A percentile compares a stretch with the other conserved stretches of the same genome.
phyloP scores from a whole-genome alignment of 2,329 filamentous ascomycete genomes.

The Xylariaceae sp. region DNA sequence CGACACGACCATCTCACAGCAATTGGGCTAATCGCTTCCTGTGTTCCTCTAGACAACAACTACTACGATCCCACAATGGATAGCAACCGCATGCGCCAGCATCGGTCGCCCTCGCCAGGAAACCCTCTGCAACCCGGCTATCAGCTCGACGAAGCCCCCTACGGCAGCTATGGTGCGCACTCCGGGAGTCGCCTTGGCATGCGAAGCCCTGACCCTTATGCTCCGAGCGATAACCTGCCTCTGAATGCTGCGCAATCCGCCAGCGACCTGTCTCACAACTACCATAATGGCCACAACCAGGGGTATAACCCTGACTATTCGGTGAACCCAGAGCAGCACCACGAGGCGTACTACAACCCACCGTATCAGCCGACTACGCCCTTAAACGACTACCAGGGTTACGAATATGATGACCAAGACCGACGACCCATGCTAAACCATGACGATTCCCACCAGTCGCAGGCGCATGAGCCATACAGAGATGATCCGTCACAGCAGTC shows the following conservation, averaged over 20 bases:
- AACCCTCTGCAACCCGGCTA: constrained; percentile 70
- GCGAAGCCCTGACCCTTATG: constrained; percentile 54
- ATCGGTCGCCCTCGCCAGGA: constrained; percentile 70
- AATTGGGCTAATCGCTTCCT: constrained; percentile 4
- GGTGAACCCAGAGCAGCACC: constrained; percentile 76
- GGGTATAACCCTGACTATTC: constrained; percentile 62
- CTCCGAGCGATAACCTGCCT: constrained; percentile 69
- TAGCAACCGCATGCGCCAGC: constrained; percentile 39
- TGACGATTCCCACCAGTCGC: constrained; percentile 41
- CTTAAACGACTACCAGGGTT: constrained; percentile 57
- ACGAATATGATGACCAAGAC: constrained; percentile 68
- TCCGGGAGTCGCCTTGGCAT: constrained; percentile 55
- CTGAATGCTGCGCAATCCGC: constrained; percentile 71
- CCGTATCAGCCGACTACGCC: constrained; percentile 62
- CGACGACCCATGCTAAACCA: constrained; percentile 69
- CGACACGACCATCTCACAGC: background rate
- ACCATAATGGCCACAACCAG: constrained; percentile 39
- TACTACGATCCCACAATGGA: constrained; percentile 59
- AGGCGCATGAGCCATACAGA: constrained; percentile 39
- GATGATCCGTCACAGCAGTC: constrained; percentile 40
- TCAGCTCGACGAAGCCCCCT: constrained; percentile 75
- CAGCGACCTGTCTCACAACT: constrained; percentile 44
- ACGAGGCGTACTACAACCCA: constrained; percentile 79
- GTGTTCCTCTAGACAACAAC: constrained; percentile 44
- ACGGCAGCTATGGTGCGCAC: constrained; percentile 43